These are phyloP conservation scores for Anthracocystis setariae DNA, from an alignment of 1,284 basidiomycete species.

Conservation along the genomic window DNA sequence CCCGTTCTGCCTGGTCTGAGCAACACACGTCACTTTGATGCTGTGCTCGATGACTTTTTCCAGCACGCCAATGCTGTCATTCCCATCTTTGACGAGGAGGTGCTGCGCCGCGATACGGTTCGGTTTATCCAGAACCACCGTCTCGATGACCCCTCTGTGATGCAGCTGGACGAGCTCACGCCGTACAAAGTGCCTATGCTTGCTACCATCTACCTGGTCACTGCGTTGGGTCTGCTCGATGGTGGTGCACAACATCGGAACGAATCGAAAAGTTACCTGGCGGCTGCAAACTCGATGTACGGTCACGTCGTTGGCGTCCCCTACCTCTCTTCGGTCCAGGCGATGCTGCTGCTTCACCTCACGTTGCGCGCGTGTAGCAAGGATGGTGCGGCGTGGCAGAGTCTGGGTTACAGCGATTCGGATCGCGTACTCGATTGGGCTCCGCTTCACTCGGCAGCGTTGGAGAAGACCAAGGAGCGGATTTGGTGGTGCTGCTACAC, in stretches of 20 bases:
- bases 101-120: slow-evolving; percentile 5
- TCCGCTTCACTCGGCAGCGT: slow-evolving; percentile 11
- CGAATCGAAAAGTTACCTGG: neutral
- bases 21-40: neutral
- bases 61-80: slow-evolving; percentile 8
- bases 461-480: slow-evolving; percentile 9
- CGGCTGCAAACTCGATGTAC: slow-evolving; percentile 11
- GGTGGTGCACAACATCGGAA: neutral
- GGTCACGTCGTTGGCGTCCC: slow-evolving; percentile 10
- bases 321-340: slow-evolving; percentile 15
- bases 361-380: slow-evolving; percentile 4
- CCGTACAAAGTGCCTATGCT: slow-evolving; percentile 11
- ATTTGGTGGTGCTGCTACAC: slow-evolving; percentile 18
- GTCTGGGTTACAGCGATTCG: slow-evolving; percentile 10
- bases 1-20: slow-evolving; percentile 8
- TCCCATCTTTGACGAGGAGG: slow-evolving; percentile 12
- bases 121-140: slow-evolving; percentile 11
- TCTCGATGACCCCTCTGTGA: slow-evolving; percentile 3
- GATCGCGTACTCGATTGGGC: slow-evolving; percentile 13
- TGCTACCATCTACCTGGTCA: slow-evolving; percentile 11
- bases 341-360: slow-evolving; percentile 8
- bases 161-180: slow-evolving; percentile 6
- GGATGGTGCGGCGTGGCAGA: slow-evolving; percentile 15
- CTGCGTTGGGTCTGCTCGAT: slow-evolving; percentile 4
- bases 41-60: slow-evolving; percentile 14